Evolutionary conservation across 805 yeast genomes (phyloP), one percentile per base, ranked within the genome.

Genomic region (Kodamaea restingae): DNA sequence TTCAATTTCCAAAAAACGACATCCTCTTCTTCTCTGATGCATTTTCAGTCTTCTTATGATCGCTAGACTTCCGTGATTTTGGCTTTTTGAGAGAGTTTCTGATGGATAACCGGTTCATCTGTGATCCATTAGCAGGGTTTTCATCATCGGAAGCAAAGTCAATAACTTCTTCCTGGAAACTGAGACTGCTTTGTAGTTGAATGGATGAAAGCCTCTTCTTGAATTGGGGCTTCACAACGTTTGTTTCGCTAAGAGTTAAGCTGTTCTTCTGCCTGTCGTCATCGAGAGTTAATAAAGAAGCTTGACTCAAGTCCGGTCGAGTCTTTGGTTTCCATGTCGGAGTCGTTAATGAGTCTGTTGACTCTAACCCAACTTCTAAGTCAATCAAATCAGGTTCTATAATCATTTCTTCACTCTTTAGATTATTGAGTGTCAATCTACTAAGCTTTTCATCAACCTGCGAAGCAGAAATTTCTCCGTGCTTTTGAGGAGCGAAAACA

Each of bases 91-190:
- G 52, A 4, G 72, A 63, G 32, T 60, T 58, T 39, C 74, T 50
- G 29, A 69, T 69, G 9, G 70, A 57, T 24, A 69, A 49, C 12
- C 74, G 48, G 47, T 54, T 68, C 72, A 69, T 62, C 17, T 51
- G 51, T 1, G 68, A 60, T 11, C 55, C 55, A 35, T 59, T 55
- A 6, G 52, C 63, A 1, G 65, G 65, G 40, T 61, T 63, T 40
- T 69, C 74, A 45, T 69, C 73, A 44, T 69, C 74, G 9, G 71
- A 65, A 1, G 67, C 73, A 57, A 67, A 69, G 46, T 69, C 73
- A 40, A 69, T 61, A 3, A 67, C 70, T 43, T 69, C 71, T 46
- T 69, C 73, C 43, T 65, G 65, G 21, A 67, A 60, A 18, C 49
- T 58, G 28, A 66, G 47, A 32, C 49, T 58, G 7, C 56, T 49